phyloP scores from a whole-genome alignment of 768 basidiomycete species.

The Agrocybe pediades region DNA sequence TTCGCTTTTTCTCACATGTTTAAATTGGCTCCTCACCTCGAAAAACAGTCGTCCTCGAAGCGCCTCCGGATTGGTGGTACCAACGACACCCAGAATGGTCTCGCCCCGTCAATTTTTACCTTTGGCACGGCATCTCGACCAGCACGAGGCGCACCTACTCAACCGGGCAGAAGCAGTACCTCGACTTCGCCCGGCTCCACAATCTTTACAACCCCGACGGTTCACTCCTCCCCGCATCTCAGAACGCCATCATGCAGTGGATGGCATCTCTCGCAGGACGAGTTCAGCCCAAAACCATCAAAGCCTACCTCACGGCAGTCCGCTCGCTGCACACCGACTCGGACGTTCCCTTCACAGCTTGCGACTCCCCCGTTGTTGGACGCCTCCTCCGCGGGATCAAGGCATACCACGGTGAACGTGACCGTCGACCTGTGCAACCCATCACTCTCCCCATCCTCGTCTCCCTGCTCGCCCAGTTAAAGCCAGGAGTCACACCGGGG shows the following conservation, averaged over 20 bases:
- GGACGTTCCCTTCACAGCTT: constrained; percentile 16
- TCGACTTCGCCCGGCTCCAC: constrained; percentile 19
- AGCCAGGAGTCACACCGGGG: constrained; percentile 1
- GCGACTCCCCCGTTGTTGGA: constrained; percentile 12
- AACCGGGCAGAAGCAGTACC: constrained; percentile 22
- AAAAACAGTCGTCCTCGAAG: not conserved
- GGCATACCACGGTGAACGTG: constrained; percentile 12
- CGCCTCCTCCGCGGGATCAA: constrained; percentile 21
- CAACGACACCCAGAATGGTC: not conserved
- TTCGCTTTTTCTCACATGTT: constrained; percentile 8
- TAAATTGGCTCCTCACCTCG: not conserved
- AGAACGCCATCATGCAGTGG: constrained; percentile 22
- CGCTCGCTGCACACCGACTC: constrained; percentile 25
- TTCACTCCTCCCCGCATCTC: constrained; percentile 14
- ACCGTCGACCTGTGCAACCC: constrained; percentile 9
- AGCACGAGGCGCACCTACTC: constrained; percentile 26
- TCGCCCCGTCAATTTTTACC: constrained; percentile 21
- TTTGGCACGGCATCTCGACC: constrained; percentile 31
- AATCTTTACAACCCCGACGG: constrained; percentile 11
- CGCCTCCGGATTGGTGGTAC: not conserved
- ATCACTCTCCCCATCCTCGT: constrained; percentile 15
- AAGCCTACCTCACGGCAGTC: constrained; percentile 23
- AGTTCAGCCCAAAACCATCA: constrained; percentile 26
- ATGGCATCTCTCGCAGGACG: constrained; percentile 12
- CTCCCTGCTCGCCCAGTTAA: not conserved